Base-by-base conservation (phyloP, 306 rosid species). In the Comarum palustre region DNA sequence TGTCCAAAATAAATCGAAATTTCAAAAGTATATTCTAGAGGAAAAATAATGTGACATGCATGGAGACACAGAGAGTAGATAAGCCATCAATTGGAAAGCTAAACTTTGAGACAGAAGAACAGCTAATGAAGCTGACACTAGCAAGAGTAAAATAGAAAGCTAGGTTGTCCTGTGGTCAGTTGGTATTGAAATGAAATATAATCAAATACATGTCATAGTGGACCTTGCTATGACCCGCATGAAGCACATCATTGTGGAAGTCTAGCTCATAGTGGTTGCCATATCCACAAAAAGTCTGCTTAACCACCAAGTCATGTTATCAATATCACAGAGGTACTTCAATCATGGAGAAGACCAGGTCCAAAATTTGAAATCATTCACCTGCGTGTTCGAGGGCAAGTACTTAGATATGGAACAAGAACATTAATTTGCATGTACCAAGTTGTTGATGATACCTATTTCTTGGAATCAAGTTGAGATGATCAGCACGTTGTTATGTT, bases 21-120 rank as follows among this genome's bases (percentile, higher is more conserved):
- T 59, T 27, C 27, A 36, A 6, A 5, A 27, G 3, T 15, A 14
- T 27, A 27, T 29, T 9, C 36, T 12, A 4, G 0, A 57, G 34
- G 13, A 29, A n/a, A 19, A n/a, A 17, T 2, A 1, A 8, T 50
- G 24, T 31, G 67, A 34, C 14, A 19, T 62, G 43, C 43, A 27
- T 25, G 20, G 75, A 25, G 75, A 58, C 75, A 71, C n/a, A 42
- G 43, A 41, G 8, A 54, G 34, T 71, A 2, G 66, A 42, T 58
- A 43, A 29, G n/a, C 8, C 55, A 42, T 58, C 43, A 4, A 64
- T 11, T 64, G 50, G 2, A 13, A 39, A 39, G 66, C 29, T 22
- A 9, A 15, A 22, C 15, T 58, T 72, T 14, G 55, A 25, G 57
- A 41, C 75, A 58, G n/a, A 39, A 72, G 48, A 46, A 58, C 75